Conservation (phyloP, 257 asterid species). For the Gynochthodes officinalis region DNA sequence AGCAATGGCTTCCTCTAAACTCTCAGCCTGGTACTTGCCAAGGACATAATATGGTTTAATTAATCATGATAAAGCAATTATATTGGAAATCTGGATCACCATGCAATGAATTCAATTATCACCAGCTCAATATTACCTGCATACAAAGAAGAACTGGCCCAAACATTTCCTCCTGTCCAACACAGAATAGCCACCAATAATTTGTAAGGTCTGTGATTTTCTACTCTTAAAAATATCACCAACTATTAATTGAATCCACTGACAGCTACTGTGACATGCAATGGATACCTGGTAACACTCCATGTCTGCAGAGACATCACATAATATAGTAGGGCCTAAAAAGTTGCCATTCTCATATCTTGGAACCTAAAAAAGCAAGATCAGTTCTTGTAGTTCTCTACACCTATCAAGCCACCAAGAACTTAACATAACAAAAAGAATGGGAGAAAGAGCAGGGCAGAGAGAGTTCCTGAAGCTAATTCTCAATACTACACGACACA, state of each 20-base stretch:
- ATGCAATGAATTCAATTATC: background rate
- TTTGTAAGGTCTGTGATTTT: background rate
- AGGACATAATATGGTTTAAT: conserved; percentile 11
- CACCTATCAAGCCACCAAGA: background rate
- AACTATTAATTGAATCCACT: conserved; percentile 4
- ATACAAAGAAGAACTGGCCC: conserved; percentile 55
- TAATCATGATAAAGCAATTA: background rate
- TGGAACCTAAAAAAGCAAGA: conserved; percentile 38
- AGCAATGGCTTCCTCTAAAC: conserved; percentile 41
- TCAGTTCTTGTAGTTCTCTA: background rate
- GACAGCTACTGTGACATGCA: background rate
- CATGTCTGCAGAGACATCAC: conserved; percentile 39
- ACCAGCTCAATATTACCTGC: conserved; percentile 30
- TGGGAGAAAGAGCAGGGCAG: background rate
- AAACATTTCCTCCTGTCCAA: conserved; percentile 39
- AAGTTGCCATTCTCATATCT: conserved; percentile 42
- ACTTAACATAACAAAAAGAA: background rate
- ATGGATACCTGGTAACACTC: conserved; percentile 45
- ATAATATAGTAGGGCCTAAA: conserved; percentile 42
- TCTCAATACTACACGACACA: background rate
- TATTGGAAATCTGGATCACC: background rate
- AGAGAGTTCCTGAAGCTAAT: background rate
- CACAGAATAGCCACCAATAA: background rate
- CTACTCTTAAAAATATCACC: conserved; percentile 3
- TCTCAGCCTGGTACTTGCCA: conserved; percentile 32